Evolutionary conservation across 805 yeast genomes (phyloP).

Genomic region (Candida ipomoeae): DNA sequence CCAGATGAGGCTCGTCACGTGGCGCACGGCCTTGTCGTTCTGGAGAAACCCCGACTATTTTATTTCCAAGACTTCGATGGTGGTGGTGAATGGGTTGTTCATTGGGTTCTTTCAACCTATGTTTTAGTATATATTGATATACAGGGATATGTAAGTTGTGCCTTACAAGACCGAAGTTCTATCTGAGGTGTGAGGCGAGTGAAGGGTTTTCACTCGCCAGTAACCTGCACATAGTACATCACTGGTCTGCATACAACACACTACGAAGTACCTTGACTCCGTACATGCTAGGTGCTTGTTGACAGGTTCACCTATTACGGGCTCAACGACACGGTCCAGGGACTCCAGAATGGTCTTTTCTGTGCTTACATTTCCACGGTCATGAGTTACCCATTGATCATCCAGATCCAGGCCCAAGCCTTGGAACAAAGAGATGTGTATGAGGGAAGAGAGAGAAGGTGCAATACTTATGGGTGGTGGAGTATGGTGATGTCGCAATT

Average conservation of each 20-base stretch:
- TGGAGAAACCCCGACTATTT: neutral
- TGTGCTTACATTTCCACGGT: neutral
- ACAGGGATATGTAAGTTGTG: too few relatives aligned
- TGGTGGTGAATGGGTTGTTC: neutral
- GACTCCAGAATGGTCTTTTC: neutral
- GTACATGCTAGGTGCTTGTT: too few relatives aligned
- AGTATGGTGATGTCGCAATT: constrained; percentile 50
- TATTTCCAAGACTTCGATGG: neutral
- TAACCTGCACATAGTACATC: too few relatives aligned
- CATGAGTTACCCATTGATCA: neutral
- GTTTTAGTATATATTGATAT: too few relatives aligned
- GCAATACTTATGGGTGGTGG: constrained; percentile 73
- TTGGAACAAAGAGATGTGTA: constrained; percentile 43
- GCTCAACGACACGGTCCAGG: neutral
- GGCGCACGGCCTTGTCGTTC: neutral
- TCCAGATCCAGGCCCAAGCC: neutral
- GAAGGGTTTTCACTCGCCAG: too few relatives aligned
- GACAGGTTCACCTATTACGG: neutral
- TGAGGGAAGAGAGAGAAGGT: constrained; percentile 26
- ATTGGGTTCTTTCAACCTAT: too few relatives aligned
- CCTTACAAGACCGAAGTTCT: too few relatives aligned
- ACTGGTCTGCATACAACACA: too few relatives aligned
- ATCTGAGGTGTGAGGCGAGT: too few relatives aligned
- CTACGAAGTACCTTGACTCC: too few relatives aligned
- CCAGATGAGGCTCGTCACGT: neutral